Evolutionary conservation across 2,329 filamentous ascomycete species (phyloP).

Genomic region (Didymella exigua): DNA sequence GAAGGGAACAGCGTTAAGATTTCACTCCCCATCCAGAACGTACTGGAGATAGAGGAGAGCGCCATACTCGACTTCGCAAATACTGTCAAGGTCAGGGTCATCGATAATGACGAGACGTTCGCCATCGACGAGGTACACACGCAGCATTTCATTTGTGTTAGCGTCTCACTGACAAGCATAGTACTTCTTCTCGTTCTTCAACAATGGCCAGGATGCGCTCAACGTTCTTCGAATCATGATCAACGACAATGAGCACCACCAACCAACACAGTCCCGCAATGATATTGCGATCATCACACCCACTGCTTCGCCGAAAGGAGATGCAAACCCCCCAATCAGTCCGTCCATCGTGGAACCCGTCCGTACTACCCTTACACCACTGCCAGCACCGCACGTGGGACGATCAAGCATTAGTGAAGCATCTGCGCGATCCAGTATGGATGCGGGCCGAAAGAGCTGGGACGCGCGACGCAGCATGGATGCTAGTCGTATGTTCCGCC

Average conservation of each 20-base stretch:
- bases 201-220: constrained; percentile 80
- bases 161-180: constrained; percentile 44
- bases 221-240: constrained; percentile 75
- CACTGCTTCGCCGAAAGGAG: constrained; percentile 17
- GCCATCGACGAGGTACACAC: constrained; percentile 85
- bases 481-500: constrained; percentile 60
- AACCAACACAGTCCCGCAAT: constrained; percentile 17
- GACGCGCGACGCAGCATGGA: constrained; percentile 46
- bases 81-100: constrained; percentile 89
- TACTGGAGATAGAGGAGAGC: constrained; percentile 91
- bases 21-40: constrained; percentile 82
- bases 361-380: constrained; percentile 52
- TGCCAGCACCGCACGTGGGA: constrained; percentile 41
- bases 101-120: constrained; percentile 93
- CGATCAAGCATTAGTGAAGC: constrained; percentile 52
- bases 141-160: background rate
- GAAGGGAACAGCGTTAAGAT: constrained; percentile 98
- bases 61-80: constrained; percentile 90
- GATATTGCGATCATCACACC: constrained; percentile 23
- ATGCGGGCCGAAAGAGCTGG: constrained; percentile 48
- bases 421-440: constrained; percentile 49
- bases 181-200: constrained; percentile 98
- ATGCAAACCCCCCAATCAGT: constrained; percentile 23
- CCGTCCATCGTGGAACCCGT: constrained; percentile 48
- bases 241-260: constrained; percentile 62